phyloP scores from a whole-genome alignment of 2,329 filamentous ascomycete genomes.

The Rhexocercosporidium sp. region DNA sequence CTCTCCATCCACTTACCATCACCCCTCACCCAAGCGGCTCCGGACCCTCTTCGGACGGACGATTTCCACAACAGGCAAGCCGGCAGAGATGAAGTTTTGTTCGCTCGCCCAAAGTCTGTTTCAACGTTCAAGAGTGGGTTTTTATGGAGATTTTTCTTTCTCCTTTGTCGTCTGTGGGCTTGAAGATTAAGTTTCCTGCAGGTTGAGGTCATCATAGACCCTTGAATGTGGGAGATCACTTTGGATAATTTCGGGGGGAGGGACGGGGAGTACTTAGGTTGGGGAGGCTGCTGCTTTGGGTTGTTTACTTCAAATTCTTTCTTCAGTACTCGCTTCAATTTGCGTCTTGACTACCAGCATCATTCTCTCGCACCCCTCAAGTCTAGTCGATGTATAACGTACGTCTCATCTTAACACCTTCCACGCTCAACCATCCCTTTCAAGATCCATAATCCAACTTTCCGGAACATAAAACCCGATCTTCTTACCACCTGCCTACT shows the following conservation, averaged over 20 bases:
- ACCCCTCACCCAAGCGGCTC: not conserved
- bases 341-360: too few relatives aligned
- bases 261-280: not conserved
- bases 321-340: too few relatives aligned
- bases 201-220: slow-evolving; percentile 6
- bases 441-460: too few relatives aligned
- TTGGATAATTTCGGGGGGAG: not conserved
- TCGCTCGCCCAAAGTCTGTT: not conserved
- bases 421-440: too few relatives aligned
- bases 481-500: too few relatives aligned
- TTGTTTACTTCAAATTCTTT: too few relatives aligned
- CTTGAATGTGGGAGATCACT: not conserved
- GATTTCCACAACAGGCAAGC: not conserved
- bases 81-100: not conserved
- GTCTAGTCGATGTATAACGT: too few relatives aligned
- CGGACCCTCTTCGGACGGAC: not conserved
- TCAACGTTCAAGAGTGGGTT: not conserved
- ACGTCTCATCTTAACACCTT: too few relatives aligned
- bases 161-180: not conserved
- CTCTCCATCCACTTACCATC: not conserved
- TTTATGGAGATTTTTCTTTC: not conserved
- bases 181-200: not conserved
- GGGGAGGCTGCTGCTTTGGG: not conserved
- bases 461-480: too few relatives aligned
- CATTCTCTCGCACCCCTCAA: too few relatives aligned